A percentile compares a stretch with the other conserved stretches of the same genome.
These are phyloP conservation scores for Carex parvula DNA, from an alignment of 176 grass and related monocot species.

Conservation along the genomic window DNA sequence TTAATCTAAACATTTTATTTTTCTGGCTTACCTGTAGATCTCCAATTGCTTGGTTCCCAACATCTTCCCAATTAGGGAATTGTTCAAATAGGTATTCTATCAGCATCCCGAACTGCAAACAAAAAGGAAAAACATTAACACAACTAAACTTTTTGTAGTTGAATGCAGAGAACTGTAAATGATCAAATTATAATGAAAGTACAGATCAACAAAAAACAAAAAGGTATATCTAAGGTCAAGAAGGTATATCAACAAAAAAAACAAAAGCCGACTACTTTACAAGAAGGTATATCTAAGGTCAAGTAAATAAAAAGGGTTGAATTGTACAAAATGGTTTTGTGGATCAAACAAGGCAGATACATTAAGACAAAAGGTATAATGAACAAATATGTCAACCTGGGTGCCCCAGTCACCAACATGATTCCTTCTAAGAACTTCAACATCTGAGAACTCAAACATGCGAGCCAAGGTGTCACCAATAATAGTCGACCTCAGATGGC, in stretches of 20 bases:
- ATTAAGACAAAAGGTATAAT: not conserved
- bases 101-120: constrained; percentile 92
- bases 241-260: too few species aligned
- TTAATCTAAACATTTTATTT: not conserved
- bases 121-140: constrained; percentile 27
- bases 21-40: constrained; percentile 72
- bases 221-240: not conserved
- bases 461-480: constrained; percentile 87
- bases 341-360: not conserved
- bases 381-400: constrained; percentile 52
- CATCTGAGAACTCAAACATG: constrained; percentile 96
- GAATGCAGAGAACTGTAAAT: not conserved
- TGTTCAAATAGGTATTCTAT: constrained; percentile 93
- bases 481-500: constrained; percentile 86
- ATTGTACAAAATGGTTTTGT: not conserved
- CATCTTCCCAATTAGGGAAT: constrained; percentile 89
- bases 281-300: too few species aligned
- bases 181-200: not conserved
- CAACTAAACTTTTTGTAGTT: not conserved
- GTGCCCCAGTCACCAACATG: constrained; percentile 99
- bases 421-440: constrained; percentile 81
- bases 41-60: constrained; percentile 86
- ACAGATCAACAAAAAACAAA: not conserved
- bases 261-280: too few species aligned
- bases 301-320: not conserved